Base-by-base conservation (phyloP, 257 asterid species). In the Voacanga thouarsii region DNA sequence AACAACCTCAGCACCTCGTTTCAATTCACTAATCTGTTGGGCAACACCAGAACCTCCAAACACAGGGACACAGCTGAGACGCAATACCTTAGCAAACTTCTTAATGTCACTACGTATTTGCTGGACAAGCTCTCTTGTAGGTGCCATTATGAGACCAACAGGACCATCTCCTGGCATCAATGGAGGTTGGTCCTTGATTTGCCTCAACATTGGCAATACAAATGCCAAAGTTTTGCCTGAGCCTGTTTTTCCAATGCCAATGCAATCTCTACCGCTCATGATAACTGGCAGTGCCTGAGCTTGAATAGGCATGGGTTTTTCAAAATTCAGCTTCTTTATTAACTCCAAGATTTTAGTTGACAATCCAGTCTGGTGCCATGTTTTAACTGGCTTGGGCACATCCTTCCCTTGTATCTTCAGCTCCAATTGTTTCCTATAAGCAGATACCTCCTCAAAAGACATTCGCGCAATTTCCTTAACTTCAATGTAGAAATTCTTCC, bases 21-120 rank as follows among this genome's bases (percentile, higher is more conserved):
- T 92, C 89, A 92, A 80, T 41, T 92, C 97, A 78, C 96, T 91
- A 24, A 92, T 92, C 86, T 92, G 97, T 80, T 92, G 97, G 72
- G 97, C 97, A 75, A 92, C 97, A 45, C 97, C 97, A 53, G 97
- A 92, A 65, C 97, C 97, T 68, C 97, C 97, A 76, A 91, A 92
- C 8, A 92, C 93, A 71, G 97, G 94, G 77, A 92, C 96, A 79
- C 97, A 92, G 71, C 82, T 86, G 76, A 92, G 89, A 72, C 94
- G 92, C 89, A 87, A 80, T 44, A 74, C 94, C 88, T 90, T 92
- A 0, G 97, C 68, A 24, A 91, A 91, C 84, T 89, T 92, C 89
- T 80, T 92, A 77, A 92, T 86, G 74, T 92, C 97, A 77, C 91
- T 84, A 75, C 91, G 87, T 66, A 92, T 92, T 84, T 92, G 97